Evolutionary conservation across 2,329 filamentous ascomycete genomes (phyloP), one percentile per base, ranked within the genome.

Genomic region (Ophidiomyces ophidiicola): DNA sequence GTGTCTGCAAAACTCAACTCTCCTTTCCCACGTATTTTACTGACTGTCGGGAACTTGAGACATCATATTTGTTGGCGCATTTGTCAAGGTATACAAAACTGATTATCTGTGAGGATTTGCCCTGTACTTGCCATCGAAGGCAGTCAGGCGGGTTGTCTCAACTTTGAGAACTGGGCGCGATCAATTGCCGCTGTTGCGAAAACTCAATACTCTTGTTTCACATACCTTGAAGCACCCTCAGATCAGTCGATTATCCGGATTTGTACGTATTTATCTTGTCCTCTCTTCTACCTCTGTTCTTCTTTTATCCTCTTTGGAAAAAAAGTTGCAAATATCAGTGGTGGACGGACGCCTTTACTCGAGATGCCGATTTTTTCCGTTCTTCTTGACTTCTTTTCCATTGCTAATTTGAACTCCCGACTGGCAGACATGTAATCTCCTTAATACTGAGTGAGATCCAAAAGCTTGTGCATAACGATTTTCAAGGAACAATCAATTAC

Each of bases 371-470:
- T 10, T 39, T 38, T 19, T 8, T 25, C 32, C 19, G 21, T 36
- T 14, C 14, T 42, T 6, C 15, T 2, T 24, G 14, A 26, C 21
- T 26, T n/a, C 23, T 38, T 36, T 20, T 31, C 40, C 18, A 42
- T 51, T 61, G 53, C 61, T 64, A 64, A 64, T 64, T 46, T 46
- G 50, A 50, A 40, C 39, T 49, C 44, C 56, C 44, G 41, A 43
- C 46, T 47, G 53, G 52, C 59, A 64, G 61, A 63, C 58, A 60
- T 62, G 60, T 62, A 61, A 56, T 58, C 55, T 56, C 47, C 50
- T 58, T 62, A 50, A 50, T 48, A 28, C 48, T 51, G 44, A 46
- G 46, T 47, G 45, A 50, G 51, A 46, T 43, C 48, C 43, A 48
- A 53, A 56, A 52, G 48, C 54, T 53, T 62, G 59, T 62, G 57